Evolutionary conservation across 2,329 filamentous ascomycete species (phyloP), one percentile per base, ranked within the genome.

Genomic region (Orbilia quercus): DNA sequence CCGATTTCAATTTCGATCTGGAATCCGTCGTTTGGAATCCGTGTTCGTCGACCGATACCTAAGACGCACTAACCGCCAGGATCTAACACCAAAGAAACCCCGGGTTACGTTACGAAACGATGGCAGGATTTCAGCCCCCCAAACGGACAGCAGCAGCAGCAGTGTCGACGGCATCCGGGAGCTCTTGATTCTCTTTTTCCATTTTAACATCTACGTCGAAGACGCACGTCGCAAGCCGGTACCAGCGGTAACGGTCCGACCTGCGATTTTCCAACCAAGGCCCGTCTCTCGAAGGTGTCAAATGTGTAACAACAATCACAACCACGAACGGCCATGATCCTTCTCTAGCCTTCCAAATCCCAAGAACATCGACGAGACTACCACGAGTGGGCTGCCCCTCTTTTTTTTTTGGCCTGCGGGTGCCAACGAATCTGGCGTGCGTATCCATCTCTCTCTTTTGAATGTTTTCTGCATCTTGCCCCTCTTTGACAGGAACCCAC

Each of bases 291-390:
- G 66, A 36, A 28, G 23, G 51, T n/a, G n/a, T 18, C 55, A 40
- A 59, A 72, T 59, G 59, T 60, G 67, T 64, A 72, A 72, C 58
- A 45, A 48, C 16, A 34, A 28, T 22, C 28, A 42, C 45, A 28
- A 62, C 31, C 7, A 34, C 14, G 4, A 31, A 31, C 20, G 12
- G 53, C 53, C 38, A 65, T 64, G 67, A 72, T 72, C 67, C 67
- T 72, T 65, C 67, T 60, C 59, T 72, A 72, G 67, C 22, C 38
- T 36, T 40, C n/a, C n/a, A n/a, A n/a, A n/a, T n/a, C n/a, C n/a
- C n/a, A n/a, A n/a, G n/a, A n/a, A n/a, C n/a, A n/a, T n/a, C 42
- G 23, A 51, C 25, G 23, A 55, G 16, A 31, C 11, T 18, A 7
- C 48, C n/a, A 1, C 16, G 16, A 14, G 48, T n/a, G 38, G 16